Evolutionary conservation across 2,329 filamentous ascomycete species (phyloP).

Genomic region (Colletotrichum sp.): DNA sequence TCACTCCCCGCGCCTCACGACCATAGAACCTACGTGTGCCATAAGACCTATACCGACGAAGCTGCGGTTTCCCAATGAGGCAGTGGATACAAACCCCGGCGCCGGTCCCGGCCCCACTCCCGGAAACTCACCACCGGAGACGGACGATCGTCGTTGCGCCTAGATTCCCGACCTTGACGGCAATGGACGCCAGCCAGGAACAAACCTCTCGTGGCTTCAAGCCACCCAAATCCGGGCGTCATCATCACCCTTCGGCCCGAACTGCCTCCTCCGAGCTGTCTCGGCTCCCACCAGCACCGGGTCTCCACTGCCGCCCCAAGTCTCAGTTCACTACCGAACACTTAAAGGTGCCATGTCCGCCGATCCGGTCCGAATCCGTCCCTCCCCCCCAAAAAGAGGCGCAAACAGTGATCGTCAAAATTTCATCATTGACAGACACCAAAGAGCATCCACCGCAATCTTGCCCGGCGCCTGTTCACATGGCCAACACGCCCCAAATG

Average conservation of each 20-base stretch:
- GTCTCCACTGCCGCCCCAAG: neutral
- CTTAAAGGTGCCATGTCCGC: neutral
- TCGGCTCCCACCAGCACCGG: neutral
- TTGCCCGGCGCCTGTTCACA: neutral
- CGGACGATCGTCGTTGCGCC: neutral
- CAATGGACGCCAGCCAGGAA: neutral
- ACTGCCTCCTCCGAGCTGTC: neutral
- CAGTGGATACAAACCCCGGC: neutral
- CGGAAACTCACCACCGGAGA: neutral
- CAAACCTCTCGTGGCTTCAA: neutral
- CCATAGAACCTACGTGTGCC: neutral
- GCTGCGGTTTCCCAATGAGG: neutral
- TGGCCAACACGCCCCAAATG: neutral
- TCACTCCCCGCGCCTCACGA: neutral
- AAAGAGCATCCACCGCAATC: neutral
- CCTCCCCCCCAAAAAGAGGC: neutral
- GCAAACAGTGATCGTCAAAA: neutral
- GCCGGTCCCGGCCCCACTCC: neutral
- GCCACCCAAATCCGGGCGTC: neutral
- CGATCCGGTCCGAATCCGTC: neutral
- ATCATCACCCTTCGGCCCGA: neutral
- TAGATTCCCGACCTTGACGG: rapidly evolving
- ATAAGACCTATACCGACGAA: neutral
- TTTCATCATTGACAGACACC: neutral
- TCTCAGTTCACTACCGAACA: neutral